A percentile compares a stretch with the other conserved stretches of the same genome.
phyloP scores from a whole-genome alignment of 805 yeast genomes.

The Sungouiozyma ichnusensis region DNA sequence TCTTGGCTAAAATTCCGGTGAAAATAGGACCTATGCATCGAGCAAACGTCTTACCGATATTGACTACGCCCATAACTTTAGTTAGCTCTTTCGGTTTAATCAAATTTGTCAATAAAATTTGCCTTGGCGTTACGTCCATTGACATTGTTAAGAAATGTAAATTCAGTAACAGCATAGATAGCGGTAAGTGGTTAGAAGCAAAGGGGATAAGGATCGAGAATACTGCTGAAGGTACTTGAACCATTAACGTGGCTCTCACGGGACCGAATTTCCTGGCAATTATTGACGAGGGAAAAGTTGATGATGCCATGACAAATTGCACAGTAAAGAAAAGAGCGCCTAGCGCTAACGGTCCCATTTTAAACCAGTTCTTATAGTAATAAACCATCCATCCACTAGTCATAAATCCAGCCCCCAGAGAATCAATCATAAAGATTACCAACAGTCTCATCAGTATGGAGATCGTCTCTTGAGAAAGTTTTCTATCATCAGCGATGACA shows the following conservation, averaged over 20 bases:
- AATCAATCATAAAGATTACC: slow-evolving; percentile 68
- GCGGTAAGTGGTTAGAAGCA: slow-evolving; percentile 26
- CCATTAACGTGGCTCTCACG: slow-evolving; percentile 58
- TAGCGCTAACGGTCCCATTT: slow-evolving; percentile 42
- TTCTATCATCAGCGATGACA: not conserved
- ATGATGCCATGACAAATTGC: slow-evolving; percentile 50
- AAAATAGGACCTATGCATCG: slow-evolving; percentile 72
- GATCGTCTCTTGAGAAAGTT: slow-evolving; percentile 33
- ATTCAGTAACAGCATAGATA: slow-evolving; percentile 43
- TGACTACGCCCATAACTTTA: slow-evolving; percentile 73
- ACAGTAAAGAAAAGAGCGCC: slow-evolving; percentile 62
- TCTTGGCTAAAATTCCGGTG: slow-evolving; percentile 63
- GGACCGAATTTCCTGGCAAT: slow-evolving; percentile 66
- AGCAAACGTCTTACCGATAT: slow-evolving; percentile 77
- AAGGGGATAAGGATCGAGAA: slow-evolving; percentile 48
- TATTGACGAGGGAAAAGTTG: slow-evolving; percentile 69
- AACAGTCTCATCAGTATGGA: slow-evolving; percentile 39
- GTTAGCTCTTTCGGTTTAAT: slow-evolving; percentile 57
- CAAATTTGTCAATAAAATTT: slow-evolving; percentile 60
- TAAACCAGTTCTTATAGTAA: slow-evolving; percentile 54
- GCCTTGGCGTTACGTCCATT: slow-evolving; percentile 91
- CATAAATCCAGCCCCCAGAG: slow-evolving; percentile 84
- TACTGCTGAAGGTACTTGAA: slow-evolving; percentile 70
- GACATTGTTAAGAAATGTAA: slow-evolving; percentile 54
- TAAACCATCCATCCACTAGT: slow-evolving; percentile 82